These are phyloP conservation scores for Volvariella volvacea DNA, from an alignment of 1,284 basidiomycete species.

Conservation along the genomic window DNA sequence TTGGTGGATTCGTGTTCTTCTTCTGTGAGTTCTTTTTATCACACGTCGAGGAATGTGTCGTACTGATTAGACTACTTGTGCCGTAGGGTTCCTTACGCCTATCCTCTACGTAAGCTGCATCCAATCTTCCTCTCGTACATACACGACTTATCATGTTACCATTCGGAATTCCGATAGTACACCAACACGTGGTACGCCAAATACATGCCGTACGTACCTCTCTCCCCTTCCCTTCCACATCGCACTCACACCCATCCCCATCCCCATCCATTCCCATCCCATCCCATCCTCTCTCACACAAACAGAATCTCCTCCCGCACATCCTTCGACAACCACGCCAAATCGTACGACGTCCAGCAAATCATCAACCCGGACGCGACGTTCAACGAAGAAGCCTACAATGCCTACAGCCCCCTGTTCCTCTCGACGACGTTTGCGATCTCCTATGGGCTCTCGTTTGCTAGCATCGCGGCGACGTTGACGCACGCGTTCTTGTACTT, in stretches of 20 bases:
- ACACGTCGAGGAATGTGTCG: slow-evolving; percentile 33
- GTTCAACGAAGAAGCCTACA: slow-evolving; percentile 46
- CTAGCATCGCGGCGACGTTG: slow-evolving; percentile 54
- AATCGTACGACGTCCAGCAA: slow-evolving; percentile 47
- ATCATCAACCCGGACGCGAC: slow-evolving; percentile 47
- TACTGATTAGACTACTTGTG: slow-evolving; percentile 12
- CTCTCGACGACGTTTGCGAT: slow-evolving; percentile 66
- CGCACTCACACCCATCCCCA: no score
- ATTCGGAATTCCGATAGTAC: slow-evolving; percentile 26
- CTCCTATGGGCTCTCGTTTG: slow-evolving; percentile 57
- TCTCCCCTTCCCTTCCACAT: no score
- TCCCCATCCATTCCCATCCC: neutral
- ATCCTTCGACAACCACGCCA: slow-evolving; percentile 52
- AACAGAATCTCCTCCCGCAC: slow-evolving; percentile 46
- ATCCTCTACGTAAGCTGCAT: slow-evolving; percentile 33
- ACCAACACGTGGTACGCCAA: slow-evolving; percentile 44
- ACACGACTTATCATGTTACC: slow-evolving; percentile 1
- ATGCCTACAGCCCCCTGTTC: slow-evolving; percentile 53
- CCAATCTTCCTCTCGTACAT: neutral
- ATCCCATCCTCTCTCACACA: slow-evolving; percentile 4
- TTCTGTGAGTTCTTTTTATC: slow-evolving; percentile 55
- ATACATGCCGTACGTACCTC: slow-evolving; percentile 39
- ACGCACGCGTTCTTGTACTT: slow-evolving; percentile 80
- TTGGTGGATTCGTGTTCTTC: slow-evolving; percentile 72
- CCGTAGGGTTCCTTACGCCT: slow-evolving; percentile 61